phyloP scores from a whole-genome alignment of 305 asterid species.

The Rubia balearica region DNA sequence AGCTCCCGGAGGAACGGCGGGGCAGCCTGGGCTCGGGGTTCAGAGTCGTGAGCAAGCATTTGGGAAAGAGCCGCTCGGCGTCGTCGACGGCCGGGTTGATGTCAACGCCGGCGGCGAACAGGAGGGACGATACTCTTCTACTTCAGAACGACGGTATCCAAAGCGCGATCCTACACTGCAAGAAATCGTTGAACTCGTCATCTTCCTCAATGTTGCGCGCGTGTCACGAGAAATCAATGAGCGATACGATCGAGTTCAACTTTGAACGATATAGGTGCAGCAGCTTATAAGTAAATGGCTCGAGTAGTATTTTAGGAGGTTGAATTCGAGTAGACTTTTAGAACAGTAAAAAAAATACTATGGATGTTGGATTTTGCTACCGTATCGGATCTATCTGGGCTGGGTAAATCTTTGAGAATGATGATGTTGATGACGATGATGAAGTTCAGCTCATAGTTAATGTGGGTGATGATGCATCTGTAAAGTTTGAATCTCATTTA shows the following conservation, averaged over 20 bases:
- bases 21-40: slow-evolving; percentile 46
- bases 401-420: background rate
- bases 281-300: slow-evolving; percentile 32
- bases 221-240: slow-evolving; percentile 12
- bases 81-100: slow-evolving; percentile 32
- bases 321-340: background rate
- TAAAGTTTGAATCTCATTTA: background rate
- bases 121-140: slow-evolving; percentile 67
- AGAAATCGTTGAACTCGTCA: slow-evolving; percentile 57
- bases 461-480: background rate
- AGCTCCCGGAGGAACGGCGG: slow-evolving; percentile 33
- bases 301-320: background rate
- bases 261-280: slow-evolving; percentile 46
- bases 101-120: slow-evolving; percentile 34
- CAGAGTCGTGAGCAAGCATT: slow-evolving; percentile 43
- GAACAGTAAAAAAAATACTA: background rate
- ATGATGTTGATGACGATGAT: background rate
- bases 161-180: slow-evolving; percentile 85
- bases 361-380: background rate
- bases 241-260: slow-evolving; percentile 17
- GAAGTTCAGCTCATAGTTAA: background rate
- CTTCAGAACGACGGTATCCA: slow-evolving; percentile 71
- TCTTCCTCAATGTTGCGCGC: slow-evolving; percentile 24
- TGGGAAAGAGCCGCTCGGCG: slow-evolving; percentile 59
- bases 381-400: background rate